phyloP scores from a whole-genome alignment of 1,284 basidiomycete species.

The Cerioporus squamosus region DNA sequence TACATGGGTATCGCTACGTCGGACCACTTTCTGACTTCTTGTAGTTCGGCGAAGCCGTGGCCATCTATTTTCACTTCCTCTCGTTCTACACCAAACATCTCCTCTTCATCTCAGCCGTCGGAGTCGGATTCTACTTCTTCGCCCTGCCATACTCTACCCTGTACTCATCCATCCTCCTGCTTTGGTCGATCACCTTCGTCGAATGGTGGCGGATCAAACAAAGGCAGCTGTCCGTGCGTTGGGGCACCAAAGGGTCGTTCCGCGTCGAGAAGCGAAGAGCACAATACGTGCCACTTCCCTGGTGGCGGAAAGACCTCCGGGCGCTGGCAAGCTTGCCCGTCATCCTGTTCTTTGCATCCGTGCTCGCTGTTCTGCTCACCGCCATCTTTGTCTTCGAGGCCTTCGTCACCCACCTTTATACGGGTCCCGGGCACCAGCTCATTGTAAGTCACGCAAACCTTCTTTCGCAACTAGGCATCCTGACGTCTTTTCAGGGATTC shows the following conservation, averaged over 20 bases:
- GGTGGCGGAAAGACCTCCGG: conserved; percentile 81
- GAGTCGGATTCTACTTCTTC: conserved; percentile 65
- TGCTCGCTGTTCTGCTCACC: conserved; percentile 75
- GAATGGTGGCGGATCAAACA: conserved; percentile 91
- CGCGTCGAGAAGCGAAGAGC: conserved; percentile 79
- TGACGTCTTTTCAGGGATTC: conserved; percentile 56
- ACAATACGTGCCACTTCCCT: conserved; percentile 64
- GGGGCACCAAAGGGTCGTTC: conserved; percentile 79
- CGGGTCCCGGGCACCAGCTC: conserved; percentile 81
- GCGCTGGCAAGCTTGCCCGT: conserved; percentile 81
- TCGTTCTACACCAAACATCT: conserved; percentile 82
- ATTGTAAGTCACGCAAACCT: conserved; percentile 54
- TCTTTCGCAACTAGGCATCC: neutral
- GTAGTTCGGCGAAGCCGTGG: conserved; percentile 87
- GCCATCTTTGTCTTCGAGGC: conserved; percentile 88
- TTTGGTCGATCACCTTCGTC: conserved; percentile 87
- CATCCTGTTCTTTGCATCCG: conserved; percentile 74
- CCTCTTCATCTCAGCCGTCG: conserved; percentile 67
- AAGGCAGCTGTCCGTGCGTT: conserved; percentile 77
- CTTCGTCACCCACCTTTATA: conserved; percentile 85
- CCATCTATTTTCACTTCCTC: conserved; percentile 92
- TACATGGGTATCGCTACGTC: neutral
- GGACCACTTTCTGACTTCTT: neutral
- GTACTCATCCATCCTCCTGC: conserved; percentile 76
- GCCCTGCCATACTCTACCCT: conserved; percentile 73